Evolutionary conservation across 2,329 filamentous ascomycete species (phyloP), one percentile per base, ranked within the genome.

Genomic region (Scedosporium dehoogii): DNA sequence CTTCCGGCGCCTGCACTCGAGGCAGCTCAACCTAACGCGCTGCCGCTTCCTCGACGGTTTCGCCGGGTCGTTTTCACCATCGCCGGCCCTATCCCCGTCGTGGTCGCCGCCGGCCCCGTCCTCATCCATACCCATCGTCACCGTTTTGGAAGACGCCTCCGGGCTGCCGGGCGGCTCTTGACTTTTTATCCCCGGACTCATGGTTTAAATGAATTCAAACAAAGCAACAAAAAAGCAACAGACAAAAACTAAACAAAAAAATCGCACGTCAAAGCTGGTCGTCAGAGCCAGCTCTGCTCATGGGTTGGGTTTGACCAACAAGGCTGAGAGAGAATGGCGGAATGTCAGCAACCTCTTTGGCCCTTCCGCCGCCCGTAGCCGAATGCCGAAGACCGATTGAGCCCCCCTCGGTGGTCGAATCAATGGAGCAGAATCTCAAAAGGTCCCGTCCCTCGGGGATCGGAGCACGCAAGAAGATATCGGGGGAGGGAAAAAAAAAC

Each of bases 1-100:
- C 74, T 86, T 86, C 62, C 83, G 77, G 61, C 83, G 78, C 51
- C 83, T 81, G 67, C 83, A 86, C 67, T 85, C 83, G 51, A 85
- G 77, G 65, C 83, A 86, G 58, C 81, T 84, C 53, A 86, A 76
- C 16, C 83, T 76, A 56, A 85, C 80, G 44, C 83, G 78, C 74
- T 85, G 83, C 38, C 83, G 75, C 73, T 86, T 86, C 64, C 83
- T 27, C 1, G 60, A 58, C 1, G 60, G 60, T 33, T 62, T 57
- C 3, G 21, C 53, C 14, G 41, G 9, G 53, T 57, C 53, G 4
- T 27, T 44, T 10, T 60, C 42, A 44, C 46, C 59, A 14, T 53
- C 42, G 18, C 29, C 53, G 3, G 41, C 55, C 14, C 18, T 48
- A 23, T 61, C 59, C 12, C 9, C 23, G 42, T 42, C 41, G 38